These are phyloP conservation scores for Cystofilobasidium bisporidii DNA, from an alignment of 768 basidiomycete species.

Conservation along the genomic window DNA sequence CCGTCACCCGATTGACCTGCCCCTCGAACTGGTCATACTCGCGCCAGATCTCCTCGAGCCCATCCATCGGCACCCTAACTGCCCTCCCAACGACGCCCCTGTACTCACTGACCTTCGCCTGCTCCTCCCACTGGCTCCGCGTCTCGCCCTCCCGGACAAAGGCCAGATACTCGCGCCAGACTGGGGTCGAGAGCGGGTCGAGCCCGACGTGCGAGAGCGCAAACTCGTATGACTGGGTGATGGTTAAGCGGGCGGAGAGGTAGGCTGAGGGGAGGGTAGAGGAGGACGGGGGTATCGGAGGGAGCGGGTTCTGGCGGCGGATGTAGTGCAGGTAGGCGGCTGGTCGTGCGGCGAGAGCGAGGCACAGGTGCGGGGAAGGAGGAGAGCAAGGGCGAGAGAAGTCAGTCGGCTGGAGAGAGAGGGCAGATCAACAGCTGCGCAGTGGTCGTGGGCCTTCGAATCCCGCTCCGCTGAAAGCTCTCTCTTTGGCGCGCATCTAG, in stretches of 20 bases:
- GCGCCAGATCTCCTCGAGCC: constrained; percentile 84
- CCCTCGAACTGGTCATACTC: constrained; percentile 89
- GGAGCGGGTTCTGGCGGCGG: constrained; percentile 54
- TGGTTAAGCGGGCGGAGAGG: constrained; percentile 55
- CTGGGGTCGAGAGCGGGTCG: constrained; percentile 81
- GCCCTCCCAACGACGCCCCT: constrained; percentile 88
- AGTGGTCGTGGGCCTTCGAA: too few relatives aligned
- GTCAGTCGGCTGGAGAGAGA: not conserved
- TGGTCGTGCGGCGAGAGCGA: not conserved
- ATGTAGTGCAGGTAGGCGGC: constrained; percentile 84
- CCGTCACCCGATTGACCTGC: constrained; percentile 75
- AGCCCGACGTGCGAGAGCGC: constrained; percentile 79
- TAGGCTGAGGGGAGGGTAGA: constrained; percentile 36
- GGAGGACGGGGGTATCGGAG: constrained; percentile 35
- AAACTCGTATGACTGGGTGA: constrained; percentile 86
- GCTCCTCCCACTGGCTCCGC: constrained; percentile 83
- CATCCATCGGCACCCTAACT: constrained; percentile 86
- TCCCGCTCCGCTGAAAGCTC: too few relatives aligned
- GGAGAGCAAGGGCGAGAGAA: not conserved
- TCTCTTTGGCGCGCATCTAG: too few relatives aligned
- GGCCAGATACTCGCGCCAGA: constrained; percentile 89
- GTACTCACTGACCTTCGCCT: constrained; percentile 86
- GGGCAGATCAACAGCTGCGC: too few relatives aligned
- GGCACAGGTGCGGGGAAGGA: not conserved
- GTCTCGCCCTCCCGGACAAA: constrained; percentile 75